Evolutionary conservation across 495 filamentous ascomycete genomes (phyloP), one percentile per base, ranked within the genome.

Genomic region (Hypomontagnella monticulosa): DNA sequence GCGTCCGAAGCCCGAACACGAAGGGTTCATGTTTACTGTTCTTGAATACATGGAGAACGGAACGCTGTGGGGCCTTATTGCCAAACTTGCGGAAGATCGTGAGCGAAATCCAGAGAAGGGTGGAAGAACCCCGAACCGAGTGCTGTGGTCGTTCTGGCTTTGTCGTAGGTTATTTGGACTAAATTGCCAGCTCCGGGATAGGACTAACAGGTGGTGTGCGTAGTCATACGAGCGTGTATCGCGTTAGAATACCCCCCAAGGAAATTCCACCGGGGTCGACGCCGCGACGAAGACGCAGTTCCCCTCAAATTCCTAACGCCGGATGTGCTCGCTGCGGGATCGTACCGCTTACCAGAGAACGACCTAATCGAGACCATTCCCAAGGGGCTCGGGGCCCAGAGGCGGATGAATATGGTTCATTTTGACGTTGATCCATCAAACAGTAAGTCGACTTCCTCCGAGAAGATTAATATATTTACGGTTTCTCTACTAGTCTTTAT

Each of bases 131-230:
- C 61, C 61, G 0, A 64, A 57, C 5, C 16, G 52, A 15, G 61
- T 64, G 19, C 33, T 57, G 30, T 64, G 61, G 61, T 38, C 53
- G 7, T 64, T 64, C 20, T 64, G 61, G 61, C 38, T 53, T 19
- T 64, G 61, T 41, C 47, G 61, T 64, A 47, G 47, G 61, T 64
- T 16, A 18, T 1, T 41, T 4, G 14, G 12, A 11, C 40, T 19
- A 46, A 10, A 7, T 41, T 4, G 15, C 18, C 16, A 20, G 16
- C 30, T 1, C 9, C 7, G 5, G 30, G 15, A 32, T n/a, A 7
- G 20, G 6, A 12, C 14, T 60, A 27, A 51, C 36, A 4, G 15
- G 11, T 3, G 9, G n/a, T 9, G 6, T 38, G n/a, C 10, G 10
- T 51, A 63, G 61, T 64, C 6, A 40, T 64, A 2, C 23, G 61